phyloP scores from a whole-genome alignment of 1,139 yeast genomes.

The Debaryomyces udenii region DNA sequence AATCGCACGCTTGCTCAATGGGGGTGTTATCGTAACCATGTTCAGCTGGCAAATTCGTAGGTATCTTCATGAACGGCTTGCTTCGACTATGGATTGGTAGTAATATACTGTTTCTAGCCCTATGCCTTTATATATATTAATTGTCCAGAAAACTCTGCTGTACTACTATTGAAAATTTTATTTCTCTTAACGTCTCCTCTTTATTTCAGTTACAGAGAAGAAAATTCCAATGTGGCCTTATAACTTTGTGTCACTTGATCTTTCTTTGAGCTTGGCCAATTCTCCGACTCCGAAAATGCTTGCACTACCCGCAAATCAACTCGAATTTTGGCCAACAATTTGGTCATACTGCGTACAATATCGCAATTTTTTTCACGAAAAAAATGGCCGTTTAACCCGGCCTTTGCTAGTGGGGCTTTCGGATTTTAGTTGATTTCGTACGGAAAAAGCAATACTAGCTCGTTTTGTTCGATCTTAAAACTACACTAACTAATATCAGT shows the following conservation, averaged over 20 bases:
- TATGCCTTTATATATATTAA: slow-evolving; percentile 2
- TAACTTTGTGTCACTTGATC: slow-evolving; percentile 5
- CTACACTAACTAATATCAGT: too few species aligned
- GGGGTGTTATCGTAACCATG: slow-evolving; percentile 15
- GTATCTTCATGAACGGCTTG: slow-evolving; percentile 10
- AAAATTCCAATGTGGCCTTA: slow-evolving; percentile 2
- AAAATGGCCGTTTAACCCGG: too few species aligned
- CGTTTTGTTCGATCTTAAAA: too few species aligned
- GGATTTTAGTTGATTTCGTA: too few species aligned
- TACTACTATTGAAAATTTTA: slow-evolving; percentile 1
- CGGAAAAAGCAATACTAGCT: too few species aligned
- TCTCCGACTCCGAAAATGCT: slow-evolving; percentile 11
- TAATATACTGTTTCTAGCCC: background rate
- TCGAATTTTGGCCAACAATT: slow-evolving; percentile 7
- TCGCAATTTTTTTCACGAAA: background rate
- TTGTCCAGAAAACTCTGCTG: background rate
- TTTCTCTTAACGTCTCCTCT: slow-evolving; percentile 7
- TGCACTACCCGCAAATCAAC: slow-evolving; percentile 1
- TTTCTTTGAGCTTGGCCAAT: background rate
- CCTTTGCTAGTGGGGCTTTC: too few species aligned
- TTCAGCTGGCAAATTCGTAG: slow-evolving; percentile 8
- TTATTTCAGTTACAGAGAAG: slow-evolving; percentile 5
- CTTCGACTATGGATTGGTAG: background rate
- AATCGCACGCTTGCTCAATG: slow-evolving; percentile 59
- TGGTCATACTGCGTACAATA: slow-evolving; percentile 5